Conservation (phyloP, 2,329 filamentous ascomycete genomes). For the Teratosphaeria gauchensis region DNA sequence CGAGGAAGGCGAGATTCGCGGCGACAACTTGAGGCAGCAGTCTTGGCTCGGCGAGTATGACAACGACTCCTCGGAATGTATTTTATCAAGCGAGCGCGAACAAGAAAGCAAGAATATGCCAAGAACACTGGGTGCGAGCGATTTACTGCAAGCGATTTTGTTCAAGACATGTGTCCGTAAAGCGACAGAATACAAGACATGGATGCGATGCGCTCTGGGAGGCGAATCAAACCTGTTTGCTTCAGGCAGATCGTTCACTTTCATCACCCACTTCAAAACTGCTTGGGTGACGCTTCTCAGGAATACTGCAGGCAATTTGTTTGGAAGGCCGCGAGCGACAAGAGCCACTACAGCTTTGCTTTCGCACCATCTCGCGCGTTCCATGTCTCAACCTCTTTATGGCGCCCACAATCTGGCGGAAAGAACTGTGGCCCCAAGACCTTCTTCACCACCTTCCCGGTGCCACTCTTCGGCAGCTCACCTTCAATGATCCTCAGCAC, state of each 20-base stretch:
- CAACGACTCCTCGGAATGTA: neutral
- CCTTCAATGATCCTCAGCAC: slow-evolving; percentile 34
- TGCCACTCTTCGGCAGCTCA: slow-evolving; percentile 40
- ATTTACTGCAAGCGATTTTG: neutral
- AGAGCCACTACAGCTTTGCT: neutral
- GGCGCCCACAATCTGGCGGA: slow-evolving; percentile 12
- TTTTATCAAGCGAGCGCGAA: neutral
- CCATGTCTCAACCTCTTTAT: slow-evolving; percentile 21
- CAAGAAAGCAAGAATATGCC: neutral
- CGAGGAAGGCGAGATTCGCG: slow-evolving; percentile 36
- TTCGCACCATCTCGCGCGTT: neutral
- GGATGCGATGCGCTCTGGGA: neutral
- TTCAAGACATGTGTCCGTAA: neutral
- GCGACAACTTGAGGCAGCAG: slow-evolving; percentile 3
- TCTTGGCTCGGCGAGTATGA: neutral
- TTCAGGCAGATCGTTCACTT: neutral
- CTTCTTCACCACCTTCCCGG: slow-evolving; percentile 45
- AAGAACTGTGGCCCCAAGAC: slow-evolving; percentile 23
- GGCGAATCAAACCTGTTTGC: neutral
- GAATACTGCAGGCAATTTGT: too few relatives aligned
- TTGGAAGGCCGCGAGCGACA: neutral
- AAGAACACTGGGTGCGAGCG: neutral
- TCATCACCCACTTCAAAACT: neutral
- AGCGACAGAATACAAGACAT: neutral
- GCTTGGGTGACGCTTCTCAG: too few relatives aligned